Evolutionary conservation across 2,329 filamentous ascomycete species (phyloP).

Genomic region (Fonsecaea monophora): DNA sequence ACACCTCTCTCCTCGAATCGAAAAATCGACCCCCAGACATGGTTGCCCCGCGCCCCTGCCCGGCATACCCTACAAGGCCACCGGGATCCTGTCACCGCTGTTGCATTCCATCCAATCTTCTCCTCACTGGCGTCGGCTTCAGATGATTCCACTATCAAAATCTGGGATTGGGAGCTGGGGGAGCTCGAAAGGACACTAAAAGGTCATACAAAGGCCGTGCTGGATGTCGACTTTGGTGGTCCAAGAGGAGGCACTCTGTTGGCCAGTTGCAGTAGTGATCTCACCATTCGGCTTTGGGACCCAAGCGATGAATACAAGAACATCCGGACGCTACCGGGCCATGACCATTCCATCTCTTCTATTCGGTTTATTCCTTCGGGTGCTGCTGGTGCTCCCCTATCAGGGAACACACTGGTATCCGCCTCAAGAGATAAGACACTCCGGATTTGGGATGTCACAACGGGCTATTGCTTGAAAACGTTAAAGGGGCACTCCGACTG

Average conservation of each 20-base stretch:
- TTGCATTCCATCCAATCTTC: slow-evolving; percentile 92
- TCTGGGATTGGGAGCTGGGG: slow-evolving; percentile 96
- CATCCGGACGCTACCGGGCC: slow-evolving; percentile 85
- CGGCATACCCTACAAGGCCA: slow-evolving; percentile 85
- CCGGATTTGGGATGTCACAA: slow-evolving; percentile 90
- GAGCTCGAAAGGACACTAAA: slow-evolving; percentile 90
- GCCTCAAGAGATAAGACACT: slow-evolving; percentile 85
- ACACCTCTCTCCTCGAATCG: slow-evolving; percentile 79
- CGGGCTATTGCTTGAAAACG: slow-evolving; percentile 91
- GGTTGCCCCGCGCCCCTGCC: slow-evolving; percentile 84
- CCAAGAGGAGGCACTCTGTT: slow-evolving; percentile 79
- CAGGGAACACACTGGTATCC: slow-evolving; percentile 83
- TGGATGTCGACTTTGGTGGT: slow-evolving; percentile 90
- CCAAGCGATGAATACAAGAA: slow-evolving; percentile 93
- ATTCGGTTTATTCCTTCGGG: slow-evolving; percentile 88
- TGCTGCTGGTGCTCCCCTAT: slow-evolving; percentile 76
- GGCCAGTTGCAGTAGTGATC: slow-evolving; percentile 82
- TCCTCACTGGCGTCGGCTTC: slow-evolving; percentile 88
- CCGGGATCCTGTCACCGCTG: slow-evolving; percentile 78
- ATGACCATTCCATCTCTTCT: slow-evolving; percentile 89
- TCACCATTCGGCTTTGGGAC: slow-evolving; percentile 96
- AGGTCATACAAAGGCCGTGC: slow-evolving; percentile 85
- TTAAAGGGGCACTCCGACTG: slow-evolving; percentile 83
- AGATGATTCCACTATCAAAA: slow-evolving; percentile 92
- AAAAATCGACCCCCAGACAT: slow-evolving; percentile 81